phyloP scores from a whole-genome alignment of 83 land plant genomes.

The Isoetes engelmannii region DNA sequence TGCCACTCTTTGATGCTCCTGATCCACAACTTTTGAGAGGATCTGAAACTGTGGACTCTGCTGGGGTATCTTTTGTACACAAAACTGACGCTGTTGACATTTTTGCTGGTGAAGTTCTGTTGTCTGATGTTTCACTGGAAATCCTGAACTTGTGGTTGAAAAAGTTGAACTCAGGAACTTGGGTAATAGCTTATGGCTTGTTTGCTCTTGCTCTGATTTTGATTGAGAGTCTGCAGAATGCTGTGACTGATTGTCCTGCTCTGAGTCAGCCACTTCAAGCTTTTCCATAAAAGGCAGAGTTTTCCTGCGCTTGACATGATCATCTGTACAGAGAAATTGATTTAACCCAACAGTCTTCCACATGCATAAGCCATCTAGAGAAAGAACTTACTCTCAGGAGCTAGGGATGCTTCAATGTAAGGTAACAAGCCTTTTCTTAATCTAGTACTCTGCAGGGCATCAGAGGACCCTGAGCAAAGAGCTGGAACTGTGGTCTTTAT shows the following conservation, averaged over 20 bases:
- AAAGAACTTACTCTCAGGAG: not conserved
- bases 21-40: not conserved
- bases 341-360: not conserved
- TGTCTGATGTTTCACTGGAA: not conserved
- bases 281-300: constrained; percentile 20
- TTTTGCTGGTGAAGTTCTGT: not conserved
- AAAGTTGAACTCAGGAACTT: constrained; percentile 5
- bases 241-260: constrained; percentile 61
- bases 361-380: not conserved
- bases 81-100: not conserved
- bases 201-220: constrained; percentile 64
- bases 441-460: not conserved
- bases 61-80: not conserved
- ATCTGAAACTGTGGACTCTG: not conserved
- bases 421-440: constrained; percentile 6
- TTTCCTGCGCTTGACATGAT: constrained; percentile 42
- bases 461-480: not conserved
- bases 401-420: not conserved
- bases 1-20: not conserved
- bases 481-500: not conserved
- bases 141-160: not conserved
- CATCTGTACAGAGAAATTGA: constrained; percentile 23
- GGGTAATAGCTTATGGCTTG: constrained; percentile 15
- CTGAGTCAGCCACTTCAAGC: constrained; percentile 26
- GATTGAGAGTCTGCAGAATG: constrained; percentile 46